Evolutionary conservation across 2,329 filamentous ascomycete genomes (phyloP), one percentile per base, ranked within the genome.

Genomic region (Chaetomiaceae sp.): DNA sequence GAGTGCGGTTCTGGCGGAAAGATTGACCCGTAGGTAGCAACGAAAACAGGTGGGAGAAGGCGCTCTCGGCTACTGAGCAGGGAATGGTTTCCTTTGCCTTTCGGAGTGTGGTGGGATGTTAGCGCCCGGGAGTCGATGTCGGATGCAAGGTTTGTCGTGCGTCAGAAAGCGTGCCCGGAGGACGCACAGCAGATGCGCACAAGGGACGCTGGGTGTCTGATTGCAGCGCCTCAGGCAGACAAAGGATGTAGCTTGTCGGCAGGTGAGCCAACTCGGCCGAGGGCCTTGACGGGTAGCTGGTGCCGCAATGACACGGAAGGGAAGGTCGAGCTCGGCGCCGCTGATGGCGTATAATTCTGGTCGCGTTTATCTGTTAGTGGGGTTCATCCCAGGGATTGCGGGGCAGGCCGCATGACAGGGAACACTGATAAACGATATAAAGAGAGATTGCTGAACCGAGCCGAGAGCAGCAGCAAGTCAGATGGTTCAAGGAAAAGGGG

Each of bases 301-400:
- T 54, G 59, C 56, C 49, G 60, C 47, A 55, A 31, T 57, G 53
- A 56, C 55, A 52, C 55, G 42, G 42, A 43, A 51, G 39, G 53
- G 39, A 45, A 57, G 50, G 27, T 42, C 37, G 33, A 55, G 52
- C 38, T 49, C 54, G 47, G 57, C 43, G 51, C 53, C 43, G 51
- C 53, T 38, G 56, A 63, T 60, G 61, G 57, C 56, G 59, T 60
- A 57, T 62, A 55, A 54, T 58, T 55, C 50, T 58, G 53, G 53
- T 57, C 57, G 55, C 53, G 59, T 61, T 61, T 63, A 60, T 64
- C 60, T 63, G 63, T 64, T 61, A 65, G 66, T 65, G 66, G 63
- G 63, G 63, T 64, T 60, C 56, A 34, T 56, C 51, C 39, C 39
- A 43, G n/a, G n/a, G 61, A 60, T 54, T 63, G 63, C 62, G 63